A percentile compares a stretch with the other conserved stretches of the same genome.
Conservation (phyloP, 352 stramenopile species). For the Globisporangium recalcitrans region DNA sequence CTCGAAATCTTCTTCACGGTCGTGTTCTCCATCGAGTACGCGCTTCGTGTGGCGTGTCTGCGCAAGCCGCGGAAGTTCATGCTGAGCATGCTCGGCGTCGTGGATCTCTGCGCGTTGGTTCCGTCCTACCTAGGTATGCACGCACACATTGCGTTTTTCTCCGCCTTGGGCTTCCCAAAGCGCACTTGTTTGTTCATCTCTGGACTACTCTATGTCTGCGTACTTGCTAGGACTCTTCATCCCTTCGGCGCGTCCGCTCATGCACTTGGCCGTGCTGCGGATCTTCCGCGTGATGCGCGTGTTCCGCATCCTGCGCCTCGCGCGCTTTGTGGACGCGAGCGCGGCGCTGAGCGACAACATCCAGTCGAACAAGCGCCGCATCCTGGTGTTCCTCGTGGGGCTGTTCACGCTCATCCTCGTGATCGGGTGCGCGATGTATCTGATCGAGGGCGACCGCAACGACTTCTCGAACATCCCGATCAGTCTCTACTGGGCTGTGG, state of each 20-base stretch:
- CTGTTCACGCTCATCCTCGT: conserved; percentile 74
- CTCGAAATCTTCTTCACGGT: conserved; percentile 78
- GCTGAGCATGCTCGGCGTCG: conserved; percentile 62
- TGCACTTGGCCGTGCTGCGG: conserved; percentile 69
- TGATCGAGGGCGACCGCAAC: conserved; percentile 70
- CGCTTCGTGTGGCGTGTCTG: conserved; percentile 56
- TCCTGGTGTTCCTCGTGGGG: conserved; percentile 69
- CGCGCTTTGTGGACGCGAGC: conserved; percentile 68
- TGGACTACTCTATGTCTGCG: background rate
- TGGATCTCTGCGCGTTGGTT: conserved; percentile 74
- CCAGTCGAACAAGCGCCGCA: conserved; percentile 70
- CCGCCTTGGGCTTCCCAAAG: background rate
- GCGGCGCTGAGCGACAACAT: conserved; percentile 73
- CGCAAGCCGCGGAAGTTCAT: conserved; percentile 55
- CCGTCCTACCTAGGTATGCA: conserved; percentile 67
- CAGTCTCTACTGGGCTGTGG: conserved; percentile 84
- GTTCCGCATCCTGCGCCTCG: conserved; percentile 68
- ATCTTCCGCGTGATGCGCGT: conserved; percentile 80
- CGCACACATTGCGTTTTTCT: background rate
- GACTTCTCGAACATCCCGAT: conserved; percentile 83
- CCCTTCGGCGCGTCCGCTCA: conserved; percentile 49
- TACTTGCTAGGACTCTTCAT: conserved; percentile 38
- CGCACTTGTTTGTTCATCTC: too few species aligned
- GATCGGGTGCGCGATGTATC: conserved; percentile 79
- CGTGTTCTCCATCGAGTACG: conserved; percentile 77